These are phyloP conservation scores for Solanum rostratum DNA, from an alignment of 257 asterid genomes.

Conservation along the genomic window DNA sequence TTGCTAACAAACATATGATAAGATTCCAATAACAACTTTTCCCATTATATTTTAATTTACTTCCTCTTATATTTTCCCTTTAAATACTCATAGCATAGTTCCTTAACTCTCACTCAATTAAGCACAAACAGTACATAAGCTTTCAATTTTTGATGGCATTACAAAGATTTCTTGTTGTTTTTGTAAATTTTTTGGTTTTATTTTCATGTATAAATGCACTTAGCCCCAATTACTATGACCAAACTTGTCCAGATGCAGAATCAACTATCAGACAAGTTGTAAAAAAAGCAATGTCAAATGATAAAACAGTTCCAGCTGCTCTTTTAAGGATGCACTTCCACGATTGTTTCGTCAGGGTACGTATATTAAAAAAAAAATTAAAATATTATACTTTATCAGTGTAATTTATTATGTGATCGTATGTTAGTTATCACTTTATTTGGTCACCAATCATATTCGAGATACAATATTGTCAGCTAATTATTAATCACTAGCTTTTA, in stretches of 20 bases:
- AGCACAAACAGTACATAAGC: neutral
- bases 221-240: slow-evolving; percentile 43
- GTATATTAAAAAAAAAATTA: neutral
- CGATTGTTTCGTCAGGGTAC: slow-evolving; percentile 74
- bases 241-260: slow-evolving; percentile 63
- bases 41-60: neutral
- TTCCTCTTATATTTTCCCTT: neutral
- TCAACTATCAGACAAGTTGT: slow-evolving; percentile 28
- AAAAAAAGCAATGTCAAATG: slow-evolving; percentile 47
- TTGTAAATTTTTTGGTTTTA: slow-evolving; percentile 4
- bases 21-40: slow-evolving; percentile 4
- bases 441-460: neutral
- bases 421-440: neutral
- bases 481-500: neutral
- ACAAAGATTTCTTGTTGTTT: slow-evolving; percentile 7
- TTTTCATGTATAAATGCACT: slow-evolving; percentile 24
- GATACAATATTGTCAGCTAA: neutral
- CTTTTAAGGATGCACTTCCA: slow-evolving; percentile 82
- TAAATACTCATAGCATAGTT: slow-evolving; percentile 12
- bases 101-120: neutral
- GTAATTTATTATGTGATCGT: neutral
- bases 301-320: slow-evolving; percentile 74
- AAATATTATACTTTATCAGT: too few species aligned
- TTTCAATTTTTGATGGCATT: slow-evolving; percentile 17
- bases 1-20: slow-evolving; percentile 6